phyloP scores from a whole-genome alignment of 129 eudicot genomes.

The Scalesia atractyloides region DNA sequence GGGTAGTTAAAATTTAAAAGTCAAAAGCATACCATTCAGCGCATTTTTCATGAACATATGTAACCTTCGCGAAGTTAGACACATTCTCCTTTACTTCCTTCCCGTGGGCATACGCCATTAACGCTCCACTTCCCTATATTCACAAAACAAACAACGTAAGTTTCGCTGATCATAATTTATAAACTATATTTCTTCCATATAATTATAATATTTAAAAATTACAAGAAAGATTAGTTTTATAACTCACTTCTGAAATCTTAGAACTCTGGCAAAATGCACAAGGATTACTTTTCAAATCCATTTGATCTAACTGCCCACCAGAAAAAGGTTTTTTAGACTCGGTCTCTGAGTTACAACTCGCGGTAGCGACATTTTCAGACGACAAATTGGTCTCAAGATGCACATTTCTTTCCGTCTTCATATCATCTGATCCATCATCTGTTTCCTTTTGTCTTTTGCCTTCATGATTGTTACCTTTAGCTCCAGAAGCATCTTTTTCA shows the following conservation, averaged over 20 bases:
- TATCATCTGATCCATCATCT: conserved; percentile 25
- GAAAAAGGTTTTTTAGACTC: conserved; percentile 13
- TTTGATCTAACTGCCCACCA: conserved; percentile 14
- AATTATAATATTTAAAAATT: background rate
- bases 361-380: conserved; percentile 4
- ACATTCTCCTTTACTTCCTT: conserved; percentile 46
- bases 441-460: conserved; percentile 62
- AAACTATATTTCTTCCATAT: background rate
- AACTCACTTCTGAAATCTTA: conserved; percentile 58
- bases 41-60: conserved; percentile 72
- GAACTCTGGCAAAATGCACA: conserved; percentile 85
- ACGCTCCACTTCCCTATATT: conserved; percentile 68
- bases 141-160: conserved; percentile 6
- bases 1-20: background rate
- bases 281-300: conserved; percentile 21
- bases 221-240: background rate
- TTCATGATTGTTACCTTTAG: conserved; percentile 32
- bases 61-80: conserved; percentile 42
- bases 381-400: conserved; percentile 19
- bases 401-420: conserved; percentile 15
- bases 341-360: background rate
- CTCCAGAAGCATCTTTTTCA: conserved; percentile 16
- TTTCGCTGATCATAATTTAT: background rate
- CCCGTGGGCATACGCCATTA: conserved; percentile 65
- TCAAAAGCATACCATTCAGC: conserved; percentile 54